Evolutionary conservation across 78 protist species (phyloP).

Genomic region (Cavenderia fasciculata): DNA sequence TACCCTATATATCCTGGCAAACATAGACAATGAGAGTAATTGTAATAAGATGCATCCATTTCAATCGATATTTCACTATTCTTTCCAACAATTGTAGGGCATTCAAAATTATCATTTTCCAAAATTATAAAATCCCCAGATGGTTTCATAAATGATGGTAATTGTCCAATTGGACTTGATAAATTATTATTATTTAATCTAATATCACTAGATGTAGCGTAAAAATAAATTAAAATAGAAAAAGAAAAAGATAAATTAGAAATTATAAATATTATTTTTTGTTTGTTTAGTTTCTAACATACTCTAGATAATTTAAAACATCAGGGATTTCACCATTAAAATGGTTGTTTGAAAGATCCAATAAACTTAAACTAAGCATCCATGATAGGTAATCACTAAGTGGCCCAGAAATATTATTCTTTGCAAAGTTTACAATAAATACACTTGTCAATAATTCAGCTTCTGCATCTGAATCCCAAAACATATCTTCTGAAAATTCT

Average conservation of each 20-base stretch:
- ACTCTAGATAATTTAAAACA: constrained; percentile 18
- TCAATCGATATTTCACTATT: constrained; percentile 15
- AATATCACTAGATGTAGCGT: constrained; percentile 3
- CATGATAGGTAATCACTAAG: constrained; percentile 27
- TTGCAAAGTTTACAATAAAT: constrained; percentile 28
- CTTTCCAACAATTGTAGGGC: constrained; percentile 59
- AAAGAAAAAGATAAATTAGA: neutral
- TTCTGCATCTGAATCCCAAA: constrained; percentile 50
- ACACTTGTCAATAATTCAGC: constrained; percentile 18
- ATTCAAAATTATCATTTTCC: constrained; percentile 14
- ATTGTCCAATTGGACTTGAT: neutral
- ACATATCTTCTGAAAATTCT: constrained; percentile 50
- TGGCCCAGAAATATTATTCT: constrained; percentile 12
- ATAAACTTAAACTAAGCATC: constrained; percentile 47
- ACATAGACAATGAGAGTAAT: constrained; percentile 26
- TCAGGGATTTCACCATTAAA: constrained; percentile 37
- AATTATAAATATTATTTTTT: neutral
- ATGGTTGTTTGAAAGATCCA: constrained; percentile 44
- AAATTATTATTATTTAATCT: constrained; percentile 17
- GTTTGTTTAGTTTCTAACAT: neutral
- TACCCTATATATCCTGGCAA: constrained; percentile 2
- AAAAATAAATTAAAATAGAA: too few relatives aligned
- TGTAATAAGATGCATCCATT: constrained; percentile 40
- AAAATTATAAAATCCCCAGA: neutral
- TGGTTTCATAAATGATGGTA: constrained; percentile 45